Conservation (phyloP, 176 grass and related monocot genomes). For the Poa pratensis region DNA sequence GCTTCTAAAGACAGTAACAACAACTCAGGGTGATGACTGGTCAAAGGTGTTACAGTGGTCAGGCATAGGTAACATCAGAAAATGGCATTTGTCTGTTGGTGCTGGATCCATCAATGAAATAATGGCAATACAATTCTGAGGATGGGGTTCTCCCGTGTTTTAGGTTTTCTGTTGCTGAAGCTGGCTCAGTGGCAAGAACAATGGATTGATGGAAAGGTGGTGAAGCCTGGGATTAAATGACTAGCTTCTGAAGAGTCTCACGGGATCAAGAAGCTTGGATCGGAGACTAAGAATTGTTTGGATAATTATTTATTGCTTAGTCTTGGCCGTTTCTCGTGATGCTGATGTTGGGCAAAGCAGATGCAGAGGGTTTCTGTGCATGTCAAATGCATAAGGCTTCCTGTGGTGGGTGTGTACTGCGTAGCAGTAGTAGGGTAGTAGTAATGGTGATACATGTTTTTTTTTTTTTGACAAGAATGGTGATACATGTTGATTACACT, state of each 20-base stretch:
- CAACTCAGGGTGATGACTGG: conserved; percentile 16
- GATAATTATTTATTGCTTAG: neutral
- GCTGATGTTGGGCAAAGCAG: no score
- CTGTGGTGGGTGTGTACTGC: no score
- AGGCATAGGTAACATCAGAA: neutral
- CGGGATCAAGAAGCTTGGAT: neutral
- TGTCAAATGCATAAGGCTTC: no score
- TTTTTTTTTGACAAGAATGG: no score
- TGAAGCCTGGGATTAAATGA: neutral
- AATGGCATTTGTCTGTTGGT: neutral
- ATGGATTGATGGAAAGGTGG: neutral
- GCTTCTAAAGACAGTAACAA: conserved; percentile 3
- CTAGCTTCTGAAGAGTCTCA: neutral
- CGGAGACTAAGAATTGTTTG: neutral
- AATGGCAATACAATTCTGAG: neutral
- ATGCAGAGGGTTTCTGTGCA: no score
- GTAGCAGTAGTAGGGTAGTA: no score
- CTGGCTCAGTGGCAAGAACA: neutral
- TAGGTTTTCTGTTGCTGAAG: neutral
- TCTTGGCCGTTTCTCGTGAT: neutral
- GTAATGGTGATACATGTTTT: no score
- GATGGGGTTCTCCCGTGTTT: neutral
- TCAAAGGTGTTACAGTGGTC: neutral
- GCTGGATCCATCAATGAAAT: neutral
- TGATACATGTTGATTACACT: no score